phyloP scores from a whole-genome alignment of 257 asterid genomes.

The Paulownia fortunei region DNA sequence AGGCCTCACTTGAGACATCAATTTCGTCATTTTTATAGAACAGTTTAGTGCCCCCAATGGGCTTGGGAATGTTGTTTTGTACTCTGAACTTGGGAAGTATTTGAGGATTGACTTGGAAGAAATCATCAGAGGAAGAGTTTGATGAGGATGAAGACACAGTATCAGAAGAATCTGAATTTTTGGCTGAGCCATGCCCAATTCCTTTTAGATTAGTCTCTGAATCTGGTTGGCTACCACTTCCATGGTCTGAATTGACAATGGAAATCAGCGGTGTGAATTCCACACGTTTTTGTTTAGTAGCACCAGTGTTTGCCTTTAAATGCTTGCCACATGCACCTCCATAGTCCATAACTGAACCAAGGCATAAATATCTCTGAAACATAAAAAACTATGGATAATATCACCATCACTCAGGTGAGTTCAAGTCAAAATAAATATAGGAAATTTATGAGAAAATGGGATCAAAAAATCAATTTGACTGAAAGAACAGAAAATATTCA shows the following conservation, averaged over 20 bases:
- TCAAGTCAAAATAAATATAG: background rate
- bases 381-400: background rate
- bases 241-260: constrained; percentile 23
- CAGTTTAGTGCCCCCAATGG: constrained; percentile 20
- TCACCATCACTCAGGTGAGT: background rate
- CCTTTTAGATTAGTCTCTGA: constrained; percentile 30
- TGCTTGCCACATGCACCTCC: constrained; percentile 33
- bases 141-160: constrained; percentile 45
- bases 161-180: constrained; percentile 44
- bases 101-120: constrained; percentile 38
- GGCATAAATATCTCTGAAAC: constrained; percentile 22
- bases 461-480: background rate
- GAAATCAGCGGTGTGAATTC: constrained; percentile 28
- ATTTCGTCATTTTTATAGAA: constrained; percentile 19
- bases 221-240: constrained; percentile 33
- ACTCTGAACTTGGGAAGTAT: constrained; percentile 24
- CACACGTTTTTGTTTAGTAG: constrained; percentile 29
- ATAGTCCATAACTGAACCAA: constrained; percentile 50
- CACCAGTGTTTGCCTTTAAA: constrained; percentile 28
- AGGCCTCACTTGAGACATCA: constrained; percentile 35
- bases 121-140: constrained; percentile 43
- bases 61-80: constrained; percentile 26
- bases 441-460: background rate
- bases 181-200: constrained; percentile 23
- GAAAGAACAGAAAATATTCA: background rate